Evolutionary conservation across 345 rosid genomes (phyloP).

Genomic region (Euphorbia pulcherrima): DNA sequence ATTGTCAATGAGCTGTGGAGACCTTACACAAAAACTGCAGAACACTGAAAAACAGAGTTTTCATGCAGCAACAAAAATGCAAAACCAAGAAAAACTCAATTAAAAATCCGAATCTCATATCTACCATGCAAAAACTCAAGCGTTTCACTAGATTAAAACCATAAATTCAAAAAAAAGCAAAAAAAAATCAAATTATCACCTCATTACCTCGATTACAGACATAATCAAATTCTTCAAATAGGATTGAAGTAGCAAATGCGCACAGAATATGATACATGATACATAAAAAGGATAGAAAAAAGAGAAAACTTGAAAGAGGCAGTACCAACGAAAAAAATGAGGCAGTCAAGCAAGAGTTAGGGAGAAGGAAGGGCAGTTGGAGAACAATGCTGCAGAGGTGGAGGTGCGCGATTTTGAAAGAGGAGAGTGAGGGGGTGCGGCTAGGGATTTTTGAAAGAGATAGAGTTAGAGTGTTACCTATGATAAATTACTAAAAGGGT

Average conservation of each 20-base stretch:
- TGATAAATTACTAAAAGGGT: no score
- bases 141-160: not conserved
- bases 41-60: not conserved
- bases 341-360: not conserved
- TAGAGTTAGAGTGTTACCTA: no score
- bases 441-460: no score
- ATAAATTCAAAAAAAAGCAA: not conserved
- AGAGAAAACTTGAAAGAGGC: no score
- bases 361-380: not conserved
- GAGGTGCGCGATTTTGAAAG: no score
- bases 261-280: no score
- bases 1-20: no score
- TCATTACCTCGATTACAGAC: slow-evolving; percentile 2
- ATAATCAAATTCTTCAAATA: not conserved
- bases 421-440: no score
- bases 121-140: not conserved
- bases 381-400: no score
- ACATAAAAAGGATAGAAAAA: not conserved
- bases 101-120: slow-evolving; percentile 12
- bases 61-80: not conserved
- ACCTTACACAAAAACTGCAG: not conserved
- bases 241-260: slow-evolving; percentile 1
- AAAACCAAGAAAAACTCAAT: no score
- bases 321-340: not conserved
- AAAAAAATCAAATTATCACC: not conserved